Evolutionary conservation across 305 asterid genomes (phyloP).

Genomic region (Petunia hybrid): DNA sequence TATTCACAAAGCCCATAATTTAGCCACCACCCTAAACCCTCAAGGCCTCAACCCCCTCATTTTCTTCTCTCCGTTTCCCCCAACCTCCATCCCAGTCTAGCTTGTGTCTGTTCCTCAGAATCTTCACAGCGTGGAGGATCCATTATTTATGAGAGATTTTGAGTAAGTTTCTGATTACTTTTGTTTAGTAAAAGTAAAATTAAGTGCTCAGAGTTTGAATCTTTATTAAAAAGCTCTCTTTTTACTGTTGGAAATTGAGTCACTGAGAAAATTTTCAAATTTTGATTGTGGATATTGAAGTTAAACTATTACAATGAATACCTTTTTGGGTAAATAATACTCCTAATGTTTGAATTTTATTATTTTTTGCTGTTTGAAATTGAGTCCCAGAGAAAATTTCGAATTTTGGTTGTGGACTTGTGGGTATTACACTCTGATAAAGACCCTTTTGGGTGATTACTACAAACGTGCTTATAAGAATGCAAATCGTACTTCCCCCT

Average conservation of each 20-base stretch:
- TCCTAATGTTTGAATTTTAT: too few species aligned
- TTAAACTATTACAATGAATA: too few species aligned
- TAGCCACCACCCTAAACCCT: conserved; percentile 30
- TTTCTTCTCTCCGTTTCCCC: conserved; percentile 4
- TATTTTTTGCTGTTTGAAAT: neutral
- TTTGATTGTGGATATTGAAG: too few species aligned
- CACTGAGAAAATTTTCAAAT: too few species aligned
- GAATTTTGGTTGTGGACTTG: neutral
- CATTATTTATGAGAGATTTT: neutral
- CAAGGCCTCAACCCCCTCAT: conserved; percentile 40
- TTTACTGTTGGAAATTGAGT: too few species aligned
- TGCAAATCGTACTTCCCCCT: too few species aligned
- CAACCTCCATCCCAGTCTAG: neutral
- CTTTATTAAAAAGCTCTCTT: neutral
- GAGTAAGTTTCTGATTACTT: conserved; percentile 23
- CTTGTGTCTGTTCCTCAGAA: conserved; percentile 1
- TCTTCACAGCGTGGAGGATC: conserved; percentile 28
- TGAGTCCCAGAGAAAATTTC: neutral
- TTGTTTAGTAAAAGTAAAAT: neutral
- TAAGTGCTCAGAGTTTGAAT: neutral
- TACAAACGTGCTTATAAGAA: too few species aligned
- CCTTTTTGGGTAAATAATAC: too few species aligned
- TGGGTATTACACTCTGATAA: neutral
- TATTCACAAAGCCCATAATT: neutral
- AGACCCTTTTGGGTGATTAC: neutral